A percentile compares a stretch with the other conserved stretches of the same genome.
Conservation (phyloP, 2,329 filamentous ascomycete species). For the Neofusicoccum kwambonambiense region DNA sequence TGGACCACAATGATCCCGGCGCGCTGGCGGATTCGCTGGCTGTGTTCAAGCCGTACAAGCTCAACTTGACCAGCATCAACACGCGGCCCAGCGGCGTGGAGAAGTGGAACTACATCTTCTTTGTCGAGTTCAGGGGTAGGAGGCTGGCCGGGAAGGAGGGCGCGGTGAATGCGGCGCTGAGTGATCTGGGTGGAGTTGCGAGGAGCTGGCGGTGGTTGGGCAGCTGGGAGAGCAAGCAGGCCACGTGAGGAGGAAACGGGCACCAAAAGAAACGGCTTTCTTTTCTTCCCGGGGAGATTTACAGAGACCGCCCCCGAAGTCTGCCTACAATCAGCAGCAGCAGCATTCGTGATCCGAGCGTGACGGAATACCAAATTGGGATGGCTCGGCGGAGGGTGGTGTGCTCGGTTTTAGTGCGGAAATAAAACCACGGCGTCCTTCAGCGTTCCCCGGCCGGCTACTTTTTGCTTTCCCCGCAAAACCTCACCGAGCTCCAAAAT, state of each 20-base stretch:
- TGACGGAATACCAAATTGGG: background rate
- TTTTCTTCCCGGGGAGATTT: background rate
- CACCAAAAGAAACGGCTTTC: background rate
- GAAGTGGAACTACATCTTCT: slow-evolving; percentile 91
- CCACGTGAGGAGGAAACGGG: background rate
- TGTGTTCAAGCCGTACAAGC: slow-evolving; percentile 68
- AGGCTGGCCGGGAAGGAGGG: slow-evolving; percentile 53
- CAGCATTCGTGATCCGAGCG: no score
- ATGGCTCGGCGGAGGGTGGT: background rate
- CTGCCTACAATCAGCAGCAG: no score
- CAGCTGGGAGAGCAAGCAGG: slow-evolving; percentile 54
- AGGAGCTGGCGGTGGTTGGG: slow-evolving; percentile 67
- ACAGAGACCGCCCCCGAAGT: no score
- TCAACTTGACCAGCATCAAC: slow-evolving; percentile 91
- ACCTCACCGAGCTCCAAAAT: background rate
- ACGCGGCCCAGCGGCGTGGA: slow-evolving; percentile 72
- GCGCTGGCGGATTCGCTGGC: slow-evolving; percentile 77
- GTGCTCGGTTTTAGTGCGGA: slow-evolving; percentile 1
- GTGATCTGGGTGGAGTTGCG: slow-evolving; percentile 58
- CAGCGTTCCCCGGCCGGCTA: background rate
- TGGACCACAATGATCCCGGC: slow-evolving; percentile 75
- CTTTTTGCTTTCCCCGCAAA: slow-evolving; percentile 7
- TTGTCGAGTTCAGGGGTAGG: slow-evolving; percentile 81
- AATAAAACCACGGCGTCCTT: slow-evolving; percentile 13
- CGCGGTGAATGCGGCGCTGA: slow-evolving; percentile 61